Evolutionary conservation across 129 eudicot species (phyloP).

Genomic region (Helichrysum umbraculigerum): DNA sequence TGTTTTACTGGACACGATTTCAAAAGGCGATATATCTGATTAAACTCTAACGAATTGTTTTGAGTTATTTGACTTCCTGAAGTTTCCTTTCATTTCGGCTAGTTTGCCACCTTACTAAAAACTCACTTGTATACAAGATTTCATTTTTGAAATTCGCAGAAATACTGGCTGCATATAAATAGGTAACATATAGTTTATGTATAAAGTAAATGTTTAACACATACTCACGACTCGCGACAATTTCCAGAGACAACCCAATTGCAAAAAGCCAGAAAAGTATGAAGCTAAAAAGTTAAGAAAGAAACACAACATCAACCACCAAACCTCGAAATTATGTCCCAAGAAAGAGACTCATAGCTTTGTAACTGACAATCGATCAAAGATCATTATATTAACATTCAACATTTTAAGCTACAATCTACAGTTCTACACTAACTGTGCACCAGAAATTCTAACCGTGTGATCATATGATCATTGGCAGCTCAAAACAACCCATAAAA

Average conservation of each 20-base stretch:
- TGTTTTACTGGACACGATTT: too few species aligned
- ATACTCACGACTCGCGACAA: background rate
- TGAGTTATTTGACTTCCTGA: too few species aligned
- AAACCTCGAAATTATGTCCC: conserved; percentile 13
- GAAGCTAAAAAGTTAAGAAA: background rate
- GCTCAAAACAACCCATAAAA: conserved; percentile 13
- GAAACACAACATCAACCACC: background rate
- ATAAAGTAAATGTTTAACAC: background rate
- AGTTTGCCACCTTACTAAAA: too few species aligned
- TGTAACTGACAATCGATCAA: background rate
- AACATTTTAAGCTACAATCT: conserved; percentile 8
- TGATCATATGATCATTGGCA: background rate
- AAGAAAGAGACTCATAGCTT: background rate
- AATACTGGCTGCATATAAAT: too few species aligned
- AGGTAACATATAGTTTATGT: too few species aligned
- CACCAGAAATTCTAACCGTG: conserved; percentile 3
- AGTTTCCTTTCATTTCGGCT: too few species aligned
- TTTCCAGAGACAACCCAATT: background rate
- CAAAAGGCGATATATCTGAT: too few species aligned
- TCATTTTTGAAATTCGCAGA: too few species aligned
- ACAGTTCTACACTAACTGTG: conserved; percentile 26
- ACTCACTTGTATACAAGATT: too few species aligned
- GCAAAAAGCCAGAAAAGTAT: background rate
- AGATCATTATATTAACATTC: conserved; percentile 1
- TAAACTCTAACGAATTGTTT: too few species aligned